Evolutionary conservation across 495 filamentous ascomycete genomes (phyloP).

Genomic region (Sporormia fimetaria): DNA sequence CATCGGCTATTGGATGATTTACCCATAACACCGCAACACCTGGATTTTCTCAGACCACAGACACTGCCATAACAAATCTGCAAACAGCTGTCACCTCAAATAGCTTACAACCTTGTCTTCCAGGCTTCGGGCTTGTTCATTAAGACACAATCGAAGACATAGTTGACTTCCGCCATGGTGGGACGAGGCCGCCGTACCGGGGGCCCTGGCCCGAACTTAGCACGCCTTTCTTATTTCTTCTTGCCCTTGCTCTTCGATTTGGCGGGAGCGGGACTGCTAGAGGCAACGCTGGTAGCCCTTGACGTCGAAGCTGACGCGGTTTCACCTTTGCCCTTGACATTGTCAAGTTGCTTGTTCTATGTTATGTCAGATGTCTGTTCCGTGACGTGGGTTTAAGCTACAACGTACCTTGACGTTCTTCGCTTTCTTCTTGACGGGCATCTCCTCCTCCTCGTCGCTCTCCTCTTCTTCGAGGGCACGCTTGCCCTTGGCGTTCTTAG

Average conservation of each 20-base stretch:
- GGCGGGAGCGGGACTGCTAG: conserved; percentile 34
- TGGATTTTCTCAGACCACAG: too few relatives aligned
- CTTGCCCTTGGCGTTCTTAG: conserved; percentile 46
- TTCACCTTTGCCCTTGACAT: conserved; percentile 42
- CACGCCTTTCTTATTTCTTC: conserved; percentile 29
- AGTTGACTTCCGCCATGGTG: too few relatives aligned
- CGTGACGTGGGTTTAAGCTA: conserved; percentile 1
- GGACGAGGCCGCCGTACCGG: too few relatives aligned
- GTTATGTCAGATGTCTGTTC: background rate
- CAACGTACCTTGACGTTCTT: conserved; percentile 63
- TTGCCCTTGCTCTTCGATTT: conserved; percentile 43
- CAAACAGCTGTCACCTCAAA: too few relatives aligned
- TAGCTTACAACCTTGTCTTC: too few relatives aligned
- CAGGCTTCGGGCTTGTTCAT: too few relatives aligned
- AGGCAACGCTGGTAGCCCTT: conserved; percentile 47
- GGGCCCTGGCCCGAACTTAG: too few relatives aligned
- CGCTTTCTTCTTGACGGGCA: conserved; percentile 82
- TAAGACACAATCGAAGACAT: too few relatives aligned
- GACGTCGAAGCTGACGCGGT: conserved; percentile 42
- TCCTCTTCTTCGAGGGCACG: conserved; percentile 66
- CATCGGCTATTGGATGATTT: too few relatives aligned
- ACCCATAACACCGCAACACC: too few relatives aligned
- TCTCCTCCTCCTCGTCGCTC: conserved; percentile 50
- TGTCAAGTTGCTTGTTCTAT: conserved; percentile 52
- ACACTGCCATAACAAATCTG: too few relatives aligned